Evolutionary conservation across 805 yeast species (phyloP).

Genomic region (Blastobotrys muscicola): DNA sequence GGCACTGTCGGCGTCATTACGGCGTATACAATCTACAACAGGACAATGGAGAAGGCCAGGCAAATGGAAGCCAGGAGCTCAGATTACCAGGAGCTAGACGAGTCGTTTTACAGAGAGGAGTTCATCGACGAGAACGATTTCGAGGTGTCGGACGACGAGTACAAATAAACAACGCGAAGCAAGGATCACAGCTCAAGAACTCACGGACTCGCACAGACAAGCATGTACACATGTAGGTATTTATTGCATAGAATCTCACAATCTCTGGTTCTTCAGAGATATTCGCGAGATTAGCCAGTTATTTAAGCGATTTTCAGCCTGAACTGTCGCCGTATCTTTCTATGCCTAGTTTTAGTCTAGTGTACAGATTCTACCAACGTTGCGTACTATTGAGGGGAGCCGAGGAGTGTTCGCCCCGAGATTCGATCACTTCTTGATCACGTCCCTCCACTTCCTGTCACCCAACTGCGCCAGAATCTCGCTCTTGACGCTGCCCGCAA

Average conservation of each 20-base stretch:
- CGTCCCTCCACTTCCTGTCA: conserved; percentile 72
- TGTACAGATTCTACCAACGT: no score
- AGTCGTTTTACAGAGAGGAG: neutral
- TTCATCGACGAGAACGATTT: conserved; percentile 22
- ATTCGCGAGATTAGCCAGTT: no score
- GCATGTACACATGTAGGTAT: no score
- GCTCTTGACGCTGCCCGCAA: conserved; percentile 51
- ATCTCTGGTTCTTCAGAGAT: no score
- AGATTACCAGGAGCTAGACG: conserved; percentile 13
- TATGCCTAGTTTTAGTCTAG: no score
- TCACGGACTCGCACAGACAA: no score
- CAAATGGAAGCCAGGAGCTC: conserved; percentile 16
- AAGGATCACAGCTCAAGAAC: no score
- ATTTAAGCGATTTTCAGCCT: no score
- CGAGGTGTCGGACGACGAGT: conserved; percentile 20
- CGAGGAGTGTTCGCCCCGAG: no score
- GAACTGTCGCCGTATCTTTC: no score
- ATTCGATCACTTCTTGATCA: conserved; percentile 22
- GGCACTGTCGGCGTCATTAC: conserved; percentile 44
- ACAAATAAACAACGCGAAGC: neutral
- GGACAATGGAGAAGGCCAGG: conserved; percentile 31
- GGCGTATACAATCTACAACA: conserved; percentile 57
- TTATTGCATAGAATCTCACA: no score
- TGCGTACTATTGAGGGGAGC: no score
- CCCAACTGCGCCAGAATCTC: conserved; percentile 57